Evolutionary conservation across 441 rosid genomes (phyloP), one percentile per base, ranked within the genome.

Genomic region (Syzygium syzygioides): DNA sequence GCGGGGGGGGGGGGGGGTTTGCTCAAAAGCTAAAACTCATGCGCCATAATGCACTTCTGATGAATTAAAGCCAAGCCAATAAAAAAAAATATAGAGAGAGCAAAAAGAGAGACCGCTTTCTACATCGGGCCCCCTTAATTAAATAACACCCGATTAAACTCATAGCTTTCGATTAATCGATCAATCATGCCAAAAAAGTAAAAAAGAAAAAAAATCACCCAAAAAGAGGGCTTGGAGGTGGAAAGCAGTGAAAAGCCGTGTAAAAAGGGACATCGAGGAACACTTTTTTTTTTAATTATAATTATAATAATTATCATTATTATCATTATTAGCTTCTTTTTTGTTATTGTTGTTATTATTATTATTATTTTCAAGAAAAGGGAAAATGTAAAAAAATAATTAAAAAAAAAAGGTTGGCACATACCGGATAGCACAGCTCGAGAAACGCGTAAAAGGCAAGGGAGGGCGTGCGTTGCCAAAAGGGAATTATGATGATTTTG

Each of bases 401-500:
- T 0, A 7, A 7, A 7, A 45, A 45, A 45, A 45, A 45, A 7
- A 45, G 48, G 92, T 59, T 28, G 86, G 80, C 45, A 66, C 84
- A 87, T 79, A 54, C 17, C 55, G 59, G 55, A 87, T 55, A 14
- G 71, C 32, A 87, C 52, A 32, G 80, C 86, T 59, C 80, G 55
- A 85, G 85, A 93, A 93, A 95, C 94, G 97, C 96, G 96, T 95
- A 93, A 94, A 95, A 87, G 94, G 88, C 57, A 90, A 92, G 95
- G 87, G 91, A 93, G 94, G 91, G 97, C 97, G 96, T 95, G 98
- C 96, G 96, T 91, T 92, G 86, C 91, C 85, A 91, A 94, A 94
- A 94, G 94, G 90, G 79, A 50, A 91, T 87, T 76, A 90, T 87
- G 85, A 89, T 89, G 85, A 89, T 90, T 88, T 92, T 90, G 86